phyloP scores from a whole-genome alignment of 352 stramenopile genomes.

The Globisporangium cederbergense region DNA sequence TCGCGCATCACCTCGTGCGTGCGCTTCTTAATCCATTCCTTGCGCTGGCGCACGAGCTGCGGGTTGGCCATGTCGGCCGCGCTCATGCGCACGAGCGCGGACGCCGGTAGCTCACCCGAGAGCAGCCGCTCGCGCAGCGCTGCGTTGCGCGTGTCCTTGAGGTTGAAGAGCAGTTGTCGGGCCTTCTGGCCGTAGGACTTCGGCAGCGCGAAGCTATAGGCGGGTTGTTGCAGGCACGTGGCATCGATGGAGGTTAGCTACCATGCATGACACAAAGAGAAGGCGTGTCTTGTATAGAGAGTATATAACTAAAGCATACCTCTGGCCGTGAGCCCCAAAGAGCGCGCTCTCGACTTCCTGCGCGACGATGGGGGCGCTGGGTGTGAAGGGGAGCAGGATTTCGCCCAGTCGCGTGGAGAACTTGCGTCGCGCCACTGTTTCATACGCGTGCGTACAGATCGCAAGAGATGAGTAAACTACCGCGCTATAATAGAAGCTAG shows the following conservation, averaged over 20 bases:
- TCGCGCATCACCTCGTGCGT: conserved; percentile 83
- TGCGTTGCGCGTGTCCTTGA: conserved; percentile 70
- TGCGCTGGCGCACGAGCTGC: conserved; percentile 70
- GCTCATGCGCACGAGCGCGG: conserved; percentile 72
- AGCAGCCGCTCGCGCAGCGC: conserved; percentile 66
- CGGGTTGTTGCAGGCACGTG: background rate
- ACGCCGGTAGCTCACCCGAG: conserved; percentile 45
- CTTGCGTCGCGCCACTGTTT: conserved; percentile 52
- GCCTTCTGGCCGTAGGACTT: conserved; percentile 82
- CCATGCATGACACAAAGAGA: background rate
- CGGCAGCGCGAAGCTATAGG: conserved; percentile 50
- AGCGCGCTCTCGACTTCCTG: conserved; percentile 59
- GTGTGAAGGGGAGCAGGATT: conserved; percentile 48
- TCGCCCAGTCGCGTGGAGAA: conserved; percentile 52
- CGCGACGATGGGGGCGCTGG: conserved; percentile 40
- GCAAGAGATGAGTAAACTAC: background rate
- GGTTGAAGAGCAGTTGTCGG: conserved; percentile 78
- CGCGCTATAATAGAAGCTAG: background rate
- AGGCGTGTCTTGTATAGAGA: background rate
- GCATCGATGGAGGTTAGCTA: background rate
- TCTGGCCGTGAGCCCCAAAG: conserved; percentile 55
- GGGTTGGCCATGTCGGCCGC: conserved; percentile 84
- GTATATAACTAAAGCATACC: conserved; percentile 18
- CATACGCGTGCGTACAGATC: background rate
- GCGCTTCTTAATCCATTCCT: conserved; percentile 85